Evolutionary conservation across 2,329 filamentous ascomycete species (phyloP).

Genomic region (Calonectria naviculata): DNA sequence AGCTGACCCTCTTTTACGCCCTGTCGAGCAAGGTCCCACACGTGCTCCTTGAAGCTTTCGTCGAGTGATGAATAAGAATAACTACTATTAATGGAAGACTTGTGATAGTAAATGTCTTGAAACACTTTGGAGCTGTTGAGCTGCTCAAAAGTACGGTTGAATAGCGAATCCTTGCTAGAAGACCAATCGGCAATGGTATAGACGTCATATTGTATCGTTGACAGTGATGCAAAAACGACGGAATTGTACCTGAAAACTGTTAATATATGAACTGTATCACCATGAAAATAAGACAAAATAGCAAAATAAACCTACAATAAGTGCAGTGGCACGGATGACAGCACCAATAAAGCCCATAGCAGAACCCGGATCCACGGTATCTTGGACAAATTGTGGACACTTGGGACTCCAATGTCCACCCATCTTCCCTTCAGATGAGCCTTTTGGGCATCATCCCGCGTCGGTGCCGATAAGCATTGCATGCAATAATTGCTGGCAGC

Average conservation of each 20-base stretch:
- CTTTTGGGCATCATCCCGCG: not conserved
- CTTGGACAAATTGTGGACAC: not conserved
- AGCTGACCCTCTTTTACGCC: not conserved
- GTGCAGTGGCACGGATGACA: not conserved
- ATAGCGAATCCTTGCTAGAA: not conserved
- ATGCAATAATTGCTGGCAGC: slow-evolving; percentile 4
- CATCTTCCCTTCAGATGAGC: not conserved
- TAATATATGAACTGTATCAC: too few species aligned
- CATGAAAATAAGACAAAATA: not conserved
- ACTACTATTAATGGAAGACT: not conserved
- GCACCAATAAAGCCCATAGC: not conserved
- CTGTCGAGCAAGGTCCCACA: too few species aligned
- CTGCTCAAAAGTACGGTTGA: not conserved
- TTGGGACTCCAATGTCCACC: not conserved
- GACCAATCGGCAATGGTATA: not conserved
- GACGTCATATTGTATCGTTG: not conserved
- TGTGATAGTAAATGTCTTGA: not conserved
- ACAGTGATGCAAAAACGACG: not conserved
- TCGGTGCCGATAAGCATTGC: not conserved
- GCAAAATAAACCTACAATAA: not conserved
- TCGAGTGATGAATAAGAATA: not conserved
- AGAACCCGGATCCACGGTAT: not conserved
- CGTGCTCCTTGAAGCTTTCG: not conserved
- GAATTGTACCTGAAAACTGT: not conserved
- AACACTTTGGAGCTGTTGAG: not conserved